Evolutionary conservation across 1,284 basidiomycete species (phyloP).

Genomic region (Apiotrichum domesticum): DNA sequence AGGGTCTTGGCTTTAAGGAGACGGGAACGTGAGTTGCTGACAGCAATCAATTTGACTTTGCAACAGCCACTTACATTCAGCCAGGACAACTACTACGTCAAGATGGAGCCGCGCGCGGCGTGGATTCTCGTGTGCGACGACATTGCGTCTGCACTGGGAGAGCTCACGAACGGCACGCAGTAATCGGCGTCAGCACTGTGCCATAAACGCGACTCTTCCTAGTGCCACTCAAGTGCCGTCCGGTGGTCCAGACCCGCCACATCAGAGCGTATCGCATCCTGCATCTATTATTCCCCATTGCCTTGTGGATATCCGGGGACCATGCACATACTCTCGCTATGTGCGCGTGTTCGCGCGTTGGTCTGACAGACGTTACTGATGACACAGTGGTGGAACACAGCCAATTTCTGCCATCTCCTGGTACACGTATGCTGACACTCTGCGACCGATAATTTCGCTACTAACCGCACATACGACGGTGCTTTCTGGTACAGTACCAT

Average conservation of each 20-base stretch:
- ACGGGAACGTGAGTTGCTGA: conserved; percentile 32
- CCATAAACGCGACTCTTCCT: no score
- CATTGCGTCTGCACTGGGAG: conserved; percentile 30
- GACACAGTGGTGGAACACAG: no score
- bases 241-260: no score
- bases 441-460: no score
- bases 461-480: no score
- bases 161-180: conserved; percentile 17
- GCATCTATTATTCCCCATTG: not conserved
- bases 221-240: no score
- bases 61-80: conserved; percentile 11
- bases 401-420: no score
- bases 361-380: no score
- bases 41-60: no score
- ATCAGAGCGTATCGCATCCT: not conserved
- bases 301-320: not conserved
- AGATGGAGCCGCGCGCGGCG: conserved; percentile 40
- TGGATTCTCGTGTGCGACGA: conserved; percentile 43
- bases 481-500: no score
- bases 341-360: no score
- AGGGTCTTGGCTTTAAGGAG: conserved; percentile 42
- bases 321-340: not conserved
- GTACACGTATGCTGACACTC: no score
- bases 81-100: conserved; percentile 40
- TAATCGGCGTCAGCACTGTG: not conserved